These are phyloP conservation scores for Yarrowia sp. DNA, from an alignment of 805 yeast species.

Conservation along the genomic window DNA sequence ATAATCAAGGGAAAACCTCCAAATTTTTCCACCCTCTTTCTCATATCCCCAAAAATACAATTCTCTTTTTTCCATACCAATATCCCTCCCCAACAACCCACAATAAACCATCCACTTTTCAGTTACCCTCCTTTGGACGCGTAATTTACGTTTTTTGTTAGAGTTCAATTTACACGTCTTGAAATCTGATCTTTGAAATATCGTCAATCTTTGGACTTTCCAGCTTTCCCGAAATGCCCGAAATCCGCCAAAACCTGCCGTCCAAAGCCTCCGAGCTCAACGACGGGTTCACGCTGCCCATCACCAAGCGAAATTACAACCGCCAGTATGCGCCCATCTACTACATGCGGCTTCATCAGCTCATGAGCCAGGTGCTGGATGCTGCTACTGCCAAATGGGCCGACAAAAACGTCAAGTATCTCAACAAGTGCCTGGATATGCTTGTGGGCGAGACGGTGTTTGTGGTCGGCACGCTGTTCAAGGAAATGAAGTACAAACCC, in stretches of 20 bases:
- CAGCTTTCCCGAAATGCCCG: not conserved
- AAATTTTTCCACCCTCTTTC: too few species aligned
- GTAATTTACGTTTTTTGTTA: not conserved
- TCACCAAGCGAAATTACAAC: conserved; percentile 55
- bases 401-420: conserved; percentile 50
- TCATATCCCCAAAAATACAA: too few species aligned
- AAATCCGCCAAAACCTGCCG: not conserved
- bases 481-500: conserved; percentile 85
- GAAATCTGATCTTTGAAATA: not conserved
- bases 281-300: conserved; percentile 7
- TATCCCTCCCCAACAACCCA: not conserved
- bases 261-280: not conserved
- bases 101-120: not conserved
- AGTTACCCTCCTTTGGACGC: conserved; percentile 18
- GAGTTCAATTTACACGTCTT: conserved; percentile 14
- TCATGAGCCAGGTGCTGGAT: conserved; percentile 57
- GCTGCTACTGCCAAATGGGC: conserved; percentile 66
- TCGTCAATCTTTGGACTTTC: not conserved
- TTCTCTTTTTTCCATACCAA: not conserved
- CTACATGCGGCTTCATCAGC: conserved; percentile 57
- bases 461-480: conserved; percentile 85
- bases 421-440: conserved; percentile 67
- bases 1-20: too few species aligned
- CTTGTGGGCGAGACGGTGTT: conserved; percentile 68
- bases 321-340: conserved; percentile 68